These are phyloP conservation scores for Pisolithus sp. DNA, from an alignment of 768 basidiomycete genomes.

Conservation along the genomic window DNA sequence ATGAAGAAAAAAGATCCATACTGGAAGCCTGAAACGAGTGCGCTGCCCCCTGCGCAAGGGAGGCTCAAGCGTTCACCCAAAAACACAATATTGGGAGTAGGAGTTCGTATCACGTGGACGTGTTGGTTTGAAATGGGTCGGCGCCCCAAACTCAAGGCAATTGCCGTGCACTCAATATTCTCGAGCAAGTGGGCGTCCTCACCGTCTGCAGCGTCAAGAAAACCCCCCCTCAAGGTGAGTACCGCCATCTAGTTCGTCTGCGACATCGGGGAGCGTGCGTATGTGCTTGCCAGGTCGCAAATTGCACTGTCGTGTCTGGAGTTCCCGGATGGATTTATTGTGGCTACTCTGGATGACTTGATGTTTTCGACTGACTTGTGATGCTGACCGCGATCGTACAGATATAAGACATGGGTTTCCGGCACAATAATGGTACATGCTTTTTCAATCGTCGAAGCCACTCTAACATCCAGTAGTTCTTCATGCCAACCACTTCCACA, in stretches of 20 bases:
- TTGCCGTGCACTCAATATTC: conserved; percentile 14
- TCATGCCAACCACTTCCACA: conserved; percentile 92
- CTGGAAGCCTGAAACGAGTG: no score
- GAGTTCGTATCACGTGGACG: neutral
- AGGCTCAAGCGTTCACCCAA: no score
- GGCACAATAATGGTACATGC: conserved; percentile 29
- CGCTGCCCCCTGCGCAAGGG: no score
- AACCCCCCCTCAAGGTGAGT: conserved; percentile 28
- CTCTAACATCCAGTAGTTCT: conserved; percentile 52
- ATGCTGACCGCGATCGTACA: conserved; percentile 15
- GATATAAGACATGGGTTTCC: conserved; percentile 31
- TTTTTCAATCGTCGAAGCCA: conserved; percentile 18
- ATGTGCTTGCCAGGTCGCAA: neutral
- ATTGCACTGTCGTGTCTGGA: neutral
- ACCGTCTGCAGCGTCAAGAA: conserved; percentile 24
- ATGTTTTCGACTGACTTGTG: neutral
- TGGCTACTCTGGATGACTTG: conserved; percentile 13
- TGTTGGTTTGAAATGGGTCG: conserved; percentile 14
- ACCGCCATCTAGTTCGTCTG: conserved; percentile 2
- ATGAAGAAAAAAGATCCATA: no score
- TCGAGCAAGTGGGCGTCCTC: conserved; percentile 7
- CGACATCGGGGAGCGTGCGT: neutral
- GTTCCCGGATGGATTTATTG: conserved; percentile 18
- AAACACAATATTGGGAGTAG: no score
- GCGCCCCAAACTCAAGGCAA: conserved; percentile 23